Evolutionary conservation across 805 yeast genomes (phyloP).

Genomic region (Hanseniaspora jakobsenii): DNA sequence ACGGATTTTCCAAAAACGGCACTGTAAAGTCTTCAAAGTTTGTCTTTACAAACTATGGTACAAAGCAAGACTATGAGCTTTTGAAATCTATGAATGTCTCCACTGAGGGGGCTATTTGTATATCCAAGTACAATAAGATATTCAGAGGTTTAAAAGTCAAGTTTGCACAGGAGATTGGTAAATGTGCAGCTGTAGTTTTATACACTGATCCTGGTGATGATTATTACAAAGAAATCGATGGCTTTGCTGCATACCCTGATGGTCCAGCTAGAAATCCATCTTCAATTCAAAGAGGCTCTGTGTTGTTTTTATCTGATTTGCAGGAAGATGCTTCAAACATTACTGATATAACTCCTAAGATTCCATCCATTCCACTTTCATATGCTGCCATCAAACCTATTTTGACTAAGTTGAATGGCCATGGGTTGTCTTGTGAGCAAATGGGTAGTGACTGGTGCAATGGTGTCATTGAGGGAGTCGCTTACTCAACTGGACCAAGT

Average conservation of each 20-base stretch:
- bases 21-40: conserved; percentile 50
- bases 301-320: conserved; percentile 43
- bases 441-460: conserved; percentile 26
- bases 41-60: conserved; percentile 61
- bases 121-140: conserved; percentile 53
- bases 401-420: conserved; percentile 44
- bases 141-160: conserved; percentile 67
- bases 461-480: conserved; percentile 35
- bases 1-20: conserved; percentile 66
- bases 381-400: conserved; percentile 54
- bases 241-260: conserved; percentile 53
- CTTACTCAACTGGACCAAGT: conserved; percentile 45
- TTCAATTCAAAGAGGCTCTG: conserved; percentile 66
- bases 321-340: conserved; percentile 48
- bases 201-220: conserved; percentile 65
- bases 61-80: conserved; percentile 43
- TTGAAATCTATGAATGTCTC: conserved; percentile 38
- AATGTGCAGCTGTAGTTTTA: conserved; percentile 49
- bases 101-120: conserved; percentile 47
- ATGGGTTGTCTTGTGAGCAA: conserved; percentile 33
- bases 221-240: conserved; percentile 40
- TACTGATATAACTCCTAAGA: conserved; percentile 40
- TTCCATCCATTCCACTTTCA: conserved; percentile 62
- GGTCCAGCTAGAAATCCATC: conserved; percentile 73
- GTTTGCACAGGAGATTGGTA: conserved; percentile 59